Evolutionary conservation across 2,329 filamentous ascomycete genomes (phyloP).

Genomic region (Hymenoscyphus salicellus): DNA sequence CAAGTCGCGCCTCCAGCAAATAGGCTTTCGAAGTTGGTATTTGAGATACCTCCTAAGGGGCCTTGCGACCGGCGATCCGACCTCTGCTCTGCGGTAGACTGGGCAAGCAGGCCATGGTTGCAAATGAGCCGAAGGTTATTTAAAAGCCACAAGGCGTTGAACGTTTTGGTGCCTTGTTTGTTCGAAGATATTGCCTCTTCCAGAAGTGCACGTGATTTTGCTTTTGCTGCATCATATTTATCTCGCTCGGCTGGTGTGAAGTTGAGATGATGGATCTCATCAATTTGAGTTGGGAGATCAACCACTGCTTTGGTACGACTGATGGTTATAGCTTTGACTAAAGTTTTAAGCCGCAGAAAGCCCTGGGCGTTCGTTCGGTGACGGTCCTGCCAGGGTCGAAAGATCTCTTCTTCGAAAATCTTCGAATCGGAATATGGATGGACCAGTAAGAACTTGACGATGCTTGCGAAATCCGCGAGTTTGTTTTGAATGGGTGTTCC

Average conservation of each 20-base stretch:
- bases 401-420: slow-evolving; percentile 24
- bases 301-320: slow-evolving; percentile 12
- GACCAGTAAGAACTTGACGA: slow-evolving; percentile 30
- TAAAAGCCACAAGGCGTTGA: neutral
- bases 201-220: neutral
- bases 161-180: neutral
- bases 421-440: slow-evolving; percentile 20
- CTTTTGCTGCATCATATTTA: slow-evolving; percentile 10
- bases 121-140: slow-evolving; percentile 10
- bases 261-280: slow-evolving; percentile 10
- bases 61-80: neutral
- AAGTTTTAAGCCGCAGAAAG: slow-evolving; percentile 12
- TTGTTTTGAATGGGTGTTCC: slow-evolving; percentile 35
- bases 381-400: slow-evolving; percentile 32
- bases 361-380: slow-evolving; percentile 1
- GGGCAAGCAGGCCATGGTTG: slow-evolving; percentile 11
- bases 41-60: neutral
- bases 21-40: neutral
- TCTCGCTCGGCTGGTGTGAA: slow-evolving; percentile 11
- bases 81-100: neutral
- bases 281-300: slow-evolving; percentile 8
- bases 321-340: slow-evolving; percentile 1
- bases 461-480: slow-evolving; percentile 33
- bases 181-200: slow-evolving; percentile 3
- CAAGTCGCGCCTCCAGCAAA: neutral